Evolutionary conservation across 2,329 filamentous ascomycete genomes (phyloP).

Genomic region (Paramyrothecium roridum): DNA sequence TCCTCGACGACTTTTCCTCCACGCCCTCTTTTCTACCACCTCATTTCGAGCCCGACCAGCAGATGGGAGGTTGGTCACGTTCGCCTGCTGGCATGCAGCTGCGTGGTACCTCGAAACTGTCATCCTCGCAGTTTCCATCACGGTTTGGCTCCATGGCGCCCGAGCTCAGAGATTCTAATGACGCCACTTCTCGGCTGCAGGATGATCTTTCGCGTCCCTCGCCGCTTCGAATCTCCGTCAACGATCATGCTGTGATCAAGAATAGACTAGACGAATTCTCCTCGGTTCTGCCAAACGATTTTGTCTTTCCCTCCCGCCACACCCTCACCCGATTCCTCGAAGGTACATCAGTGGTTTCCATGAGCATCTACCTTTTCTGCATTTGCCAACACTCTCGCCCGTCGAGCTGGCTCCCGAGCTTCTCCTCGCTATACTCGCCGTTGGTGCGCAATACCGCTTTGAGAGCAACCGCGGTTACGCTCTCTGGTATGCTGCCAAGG

Average conservation of each 20-base stretch:
- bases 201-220: conserved; percentile 29
- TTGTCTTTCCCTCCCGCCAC: conserved; percentile 66
- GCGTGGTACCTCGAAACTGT: conserved; percentile 41
- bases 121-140: conserved; percentile 48
- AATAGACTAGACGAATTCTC: conserved; percentile 61
- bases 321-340: conserved; percentile 67
- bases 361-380: conserved; percentile 57
- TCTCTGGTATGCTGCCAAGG: conserved; percentile 59
- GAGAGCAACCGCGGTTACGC: conserved; percentile 57
- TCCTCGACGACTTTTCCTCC: conserved; percentile 54
- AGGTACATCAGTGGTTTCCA: conserved; percentile 65
- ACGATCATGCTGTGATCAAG: conserved; percentile 54
- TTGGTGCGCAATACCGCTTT: conserved; percentile 65
- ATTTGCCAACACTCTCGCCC: conserved; percentile 63
- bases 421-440: conserved; percentile 63
- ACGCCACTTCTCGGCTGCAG: conserved; percentile 16
- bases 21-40: conserved; percentile 54
- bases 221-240: conserved; percentile 47
- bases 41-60: conserved; percentile 51
- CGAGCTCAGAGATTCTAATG: conserved; percentile 41
- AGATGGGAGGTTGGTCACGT: conserved; percentile 49
- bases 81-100: conserved; percentile 33
- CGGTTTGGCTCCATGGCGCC: conserved; percentile 52
- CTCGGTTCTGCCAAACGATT: conserved; percentile 56
- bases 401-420: conserved; percentile 66